Evolutionary conservation across 768 basidiomycete species (phyloP), one percentile per base, ranked within the genome.

Genomic region (Leucosporidium scottii): DNA sequence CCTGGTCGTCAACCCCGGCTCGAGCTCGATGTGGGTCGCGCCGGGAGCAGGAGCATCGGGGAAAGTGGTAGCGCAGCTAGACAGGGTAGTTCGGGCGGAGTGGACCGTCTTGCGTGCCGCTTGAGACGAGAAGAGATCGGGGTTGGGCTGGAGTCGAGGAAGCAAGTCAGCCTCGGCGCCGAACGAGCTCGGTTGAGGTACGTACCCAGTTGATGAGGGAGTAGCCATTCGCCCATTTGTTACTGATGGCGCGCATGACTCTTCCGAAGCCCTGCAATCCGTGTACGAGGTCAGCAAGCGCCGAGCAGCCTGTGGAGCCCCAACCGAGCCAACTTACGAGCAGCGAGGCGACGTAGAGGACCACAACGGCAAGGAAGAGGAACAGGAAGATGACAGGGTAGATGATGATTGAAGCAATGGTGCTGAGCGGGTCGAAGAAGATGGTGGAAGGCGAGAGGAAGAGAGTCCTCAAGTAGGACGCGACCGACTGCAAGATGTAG

Each of bases 171-270:
- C 36, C 3, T 7, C 13, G n/a, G 20, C 10, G 23, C 3, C 20
- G 34, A 25, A 55, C 12, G 9, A 31, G 53, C 28, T 23, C 21
- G 47, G 30, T 25, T 17, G n/a, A 8, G 4, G 10, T 2, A 28
- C 64, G 51, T 28, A 62, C 68, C 69, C 69, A 70, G 34, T 70
- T 62, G 34, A 61, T 62, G 25, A 61, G 27, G 21, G 44, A 44
- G 27, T 34, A 64, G 18, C 69, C 65, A 4, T 53, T 25, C 4
- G 61, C 69, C 27, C 36, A 66, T 4, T 31, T 60, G 34, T 18
- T 6, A 18, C 51, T 15, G 59, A 70, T 44, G 39, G 39, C 39
- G 13, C 39, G 39, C 39, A 44, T 44, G 39, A 44, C 39, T 13
- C 39, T 44, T 44, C 39, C 39, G 10, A 44, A 15, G 8, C 39